Conservation (phyloP, 495 filamentous ascomycete species). For the Neurospora africana region DNA sequence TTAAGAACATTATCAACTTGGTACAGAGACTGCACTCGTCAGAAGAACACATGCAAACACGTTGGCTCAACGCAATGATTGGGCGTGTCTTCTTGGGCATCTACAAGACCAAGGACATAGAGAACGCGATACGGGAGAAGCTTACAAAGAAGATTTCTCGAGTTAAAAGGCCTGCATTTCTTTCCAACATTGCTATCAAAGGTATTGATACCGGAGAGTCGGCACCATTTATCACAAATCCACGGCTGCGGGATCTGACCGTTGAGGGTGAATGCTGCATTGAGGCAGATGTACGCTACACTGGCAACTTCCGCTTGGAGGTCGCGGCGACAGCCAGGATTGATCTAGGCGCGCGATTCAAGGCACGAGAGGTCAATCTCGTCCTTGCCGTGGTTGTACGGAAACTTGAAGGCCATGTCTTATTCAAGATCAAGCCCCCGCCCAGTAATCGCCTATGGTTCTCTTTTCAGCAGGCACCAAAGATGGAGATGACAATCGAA, state of each 20-base stretch:
- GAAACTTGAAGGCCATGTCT: constrained; percentile 71
- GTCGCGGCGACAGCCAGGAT: constrained; percentile 84
- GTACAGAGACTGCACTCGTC: constrained; percentile 85
- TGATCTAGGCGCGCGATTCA: constrained; percentile 80
- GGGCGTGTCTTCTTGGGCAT: constrained; percentile 79
- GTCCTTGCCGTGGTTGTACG: constrained; percentile 79
- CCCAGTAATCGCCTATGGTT: constrained; percentile 94
- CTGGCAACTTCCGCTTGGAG: constrained; percentile 78
- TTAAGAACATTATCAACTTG: constrained; percentile 73
- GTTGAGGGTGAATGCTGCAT: constrained; percentile 80
- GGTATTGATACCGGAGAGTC: constrained; percentile 78
- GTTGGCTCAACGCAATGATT: constrained; percentile 88
- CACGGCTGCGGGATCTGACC: constrained; percentile 76
- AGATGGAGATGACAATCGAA: constrained; percentile 84
- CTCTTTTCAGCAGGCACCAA: constrained; percentile 82
- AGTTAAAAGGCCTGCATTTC: constrained; percentile 82
- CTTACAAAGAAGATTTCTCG: constrained; percentile 94
- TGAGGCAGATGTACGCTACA: constrained; percentile 79
- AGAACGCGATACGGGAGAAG: constrained; percentile 69
- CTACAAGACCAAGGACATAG: constrained; percentile 72
- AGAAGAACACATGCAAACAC: constrained; percentile 81
- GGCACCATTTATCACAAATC: constrained; percentile 83
- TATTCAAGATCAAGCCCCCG: constrained; percentile 85
- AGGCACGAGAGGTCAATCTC: constrained; percentile 78
- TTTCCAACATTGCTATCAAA: constrained; percentile 69